phyloP scores from a whole-genome alignment of 306 rosid genomes.

The Corylus avellana region DNA sequence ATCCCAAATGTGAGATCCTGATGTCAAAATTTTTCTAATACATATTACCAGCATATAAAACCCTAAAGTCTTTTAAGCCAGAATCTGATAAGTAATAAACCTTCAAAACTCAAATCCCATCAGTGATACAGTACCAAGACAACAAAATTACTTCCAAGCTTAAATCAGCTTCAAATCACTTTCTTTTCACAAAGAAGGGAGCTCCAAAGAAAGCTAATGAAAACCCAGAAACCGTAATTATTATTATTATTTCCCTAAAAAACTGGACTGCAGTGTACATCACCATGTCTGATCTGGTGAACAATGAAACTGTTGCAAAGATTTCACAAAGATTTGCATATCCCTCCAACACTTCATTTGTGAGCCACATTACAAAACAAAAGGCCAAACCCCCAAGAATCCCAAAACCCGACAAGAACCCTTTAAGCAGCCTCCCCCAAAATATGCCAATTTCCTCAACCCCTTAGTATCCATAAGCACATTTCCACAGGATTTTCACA shows the following conservation, averaged over 20 bases:
- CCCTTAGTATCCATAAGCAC: not conserved
- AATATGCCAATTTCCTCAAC: not conserved
- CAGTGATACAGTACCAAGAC: conserved; percentile 18
- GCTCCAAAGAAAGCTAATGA: not conserved
- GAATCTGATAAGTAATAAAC: conserved; percentile 10
- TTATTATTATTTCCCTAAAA: not conserved
- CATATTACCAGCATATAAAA: conserved; percentile 5
- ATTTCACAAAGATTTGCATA: conserved; percentile 15
- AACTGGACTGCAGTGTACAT: not conserved
- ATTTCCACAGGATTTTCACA: not conserved
- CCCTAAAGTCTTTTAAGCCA: conserved; percentile 11
- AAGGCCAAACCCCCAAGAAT: not conserved
- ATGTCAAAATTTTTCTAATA: not conserved
- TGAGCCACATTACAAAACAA: conserved; percentile 11
- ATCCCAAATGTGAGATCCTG: not conserved
- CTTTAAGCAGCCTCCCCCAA: not conserved
- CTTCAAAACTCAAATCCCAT: conserved; percentile 17
- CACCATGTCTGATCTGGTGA: not conserved
- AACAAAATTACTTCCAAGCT: not conserved
- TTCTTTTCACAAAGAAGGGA: not conserved
- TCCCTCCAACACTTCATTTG: conserved; percentile 23
- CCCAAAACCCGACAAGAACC: not conserved
- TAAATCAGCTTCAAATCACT: not conserved
- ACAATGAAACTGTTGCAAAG: conserved; percentile 8
- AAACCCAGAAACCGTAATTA: not conserved